Evolutionary conservation across 495 filamentous ascomycete genomes (phyloP).

Genomic region (Penicillium crystallinum): DNA sequence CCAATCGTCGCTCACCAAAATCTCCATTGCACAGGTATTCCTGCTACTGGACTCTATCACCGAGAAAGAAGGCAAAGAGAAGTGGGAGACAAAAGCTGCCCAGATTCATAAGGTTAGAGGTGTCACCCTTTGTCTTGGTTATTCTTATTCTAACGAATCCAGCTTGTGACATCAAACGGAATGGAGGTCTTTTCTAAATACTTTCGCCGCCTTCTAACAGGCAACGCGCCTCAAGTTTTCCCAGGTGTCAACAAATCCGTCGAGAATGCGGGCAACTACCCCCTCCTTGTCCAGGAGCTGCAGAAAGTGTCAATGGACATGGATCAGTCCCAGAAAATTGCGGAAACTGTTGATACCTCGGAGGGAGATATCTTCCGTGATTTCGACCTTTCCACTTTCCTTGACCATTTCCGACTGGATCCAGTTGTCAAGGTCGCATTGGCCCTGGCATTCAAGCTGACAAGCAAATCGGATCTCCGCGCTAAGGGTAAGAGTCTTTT

Average conservation of each 20-base stretch:
- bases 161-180: conserved; percentile 92
- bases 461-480: conserved; percentile 70
- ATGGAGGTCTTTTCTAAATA: conserved; percentile 95
- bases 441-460: conserved; percentile 80
- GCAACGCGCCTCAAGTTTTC: conserved; percentile 83
- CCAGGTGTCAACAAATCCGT: conserved; percentile 63
- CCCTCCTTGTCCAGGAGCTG: conserved; percentile 76
- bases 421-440: conserved; percentile 82
- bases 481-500: conserved; percentile 67
- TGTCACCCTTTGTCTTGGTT: neutral
- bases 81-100: conserved; percentile 90
- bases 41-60: conserved; percentile 89
- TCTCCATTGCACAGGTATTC: conserved; percentile 92
- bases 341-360: conserved; percentile 81
- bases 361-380: conserved; percentile 89
- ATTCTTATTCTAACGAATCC: conserved; percentile 11
- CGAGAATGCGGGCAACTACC: conserved; percentile 72
- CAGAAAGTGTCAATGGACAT: conserved; percentile 74
- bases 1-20: conserved; percentile 62
- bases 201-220: conserved; percentile 79
- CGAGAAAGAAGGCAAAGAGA: conserved; percentile 80
- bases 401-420: conserved; percentile 91
- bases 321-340: conserved; percentile 81
- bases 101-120: conserved; percentile 78
- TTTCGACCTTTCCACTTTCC: conserved; percentile 86